Evolutionary conservation across 1,284 basidiomycete genomes (phyloP), one percentile per base, ranked within the genome.

Genomic region (Ceratorhiza oryzae-sativae): DNA sequence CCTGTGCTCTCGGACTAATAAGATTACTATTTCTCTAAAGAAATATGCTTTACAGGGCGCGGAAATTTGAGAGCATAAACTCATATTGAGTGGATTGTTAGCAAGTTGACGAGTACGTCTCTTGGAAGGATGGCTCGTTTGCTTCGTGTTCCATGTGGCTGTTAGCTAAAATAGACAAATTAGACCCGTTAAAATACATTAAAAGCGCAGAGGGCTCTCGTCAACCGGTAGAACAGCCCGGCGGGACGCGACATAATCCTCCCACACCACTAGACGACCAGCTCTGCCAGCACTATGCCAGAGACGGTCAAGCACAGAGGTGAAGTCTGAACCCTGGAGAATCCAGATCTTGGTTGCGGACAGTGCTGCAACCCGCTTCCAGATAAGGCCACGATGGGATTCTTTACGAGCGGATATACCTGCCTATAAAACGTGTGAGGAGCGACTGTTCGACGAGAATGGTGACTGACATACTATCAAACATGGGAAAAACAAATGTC

Each of bases 271-370:
- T 15, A 56, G 42, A 9, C 45, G 27, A 3, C 67, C 67, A 41
- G 36, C 20, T n/a, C n/a, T 59, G 2, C 30, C 67, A 36, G 42
- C 27, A 39, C 67, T 56, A 30, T 71, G 67, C 67, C 67, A 71
- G 1, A 71, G n/a, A 25, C 60, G 56, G 12, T 60, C 67, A 6
- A 71, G 56, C 12, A 71, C 67, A 0, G 55, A 32, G 32, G 27
- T 49, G 46, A 60, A 59, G 27, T 59, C 67, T 45, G 55, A 30
- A 23, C 67, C 55, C 8, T 56, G 55, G 2, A 71, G 51, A 34
- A 71, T 15, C 67, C 67, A 71, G 12, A 71, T 49, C 23, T 48
- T 62, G 5, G 18, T 20, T 2, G 42, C 60, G 9, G n/a, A 46
- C 20, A 48, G 30, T 6, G 45, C 6, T 4, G 42, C 42, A 4